A percentile compares a stretch with the other conserved stretches of the same genome.
phyloP scores from a whole-genome alignment of 2,329 filamentous ascomycete genomes.

The Alternaria triticina region DNA sequence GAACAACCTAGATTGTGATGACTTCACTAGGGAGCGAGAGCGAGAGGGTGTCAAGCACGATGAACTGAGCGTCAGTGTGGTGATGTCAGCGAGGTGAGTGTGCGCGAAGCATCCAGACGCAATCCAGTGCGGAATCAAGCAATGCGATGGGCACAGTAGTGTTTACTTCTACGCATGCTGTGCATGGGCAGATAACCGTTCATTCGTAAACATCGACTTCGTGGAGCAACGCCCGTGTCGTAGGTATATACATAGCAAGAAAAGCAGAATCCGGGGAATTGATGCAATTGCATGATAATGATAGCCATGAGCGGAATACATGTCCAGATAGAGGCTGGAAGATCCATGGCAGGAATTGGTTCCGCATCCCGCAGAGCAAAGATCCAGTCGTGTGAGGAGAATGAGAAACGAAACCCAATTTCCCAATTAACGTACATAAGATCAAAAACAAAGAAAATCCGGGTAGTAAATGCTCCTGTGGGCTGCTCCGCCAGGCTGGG shows the following conservation, averaged over 20 bases:
- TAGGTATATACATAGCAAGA: conserved; percentile 46
- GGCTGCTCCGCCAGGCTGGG: conserved; percentile 14
- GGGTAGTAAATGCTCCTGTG: conserved; percentile 19
- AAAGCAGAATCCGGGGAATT: conserved; percentile 18
- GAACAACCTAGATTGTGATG: not conserved
- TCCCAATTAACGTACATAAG: conserved; percentile 25
- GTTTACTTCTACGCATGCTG: conserved; percentile 24
- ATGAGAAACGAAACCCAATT: conserved; percentile 18
- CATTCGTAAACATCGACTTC: conserved; percentile 40
- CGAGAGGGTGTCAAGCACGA: not conserved
- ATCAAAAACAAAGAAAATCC: conserved; percentile 19
- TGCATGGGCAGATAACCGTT: conserved; percentile 41
- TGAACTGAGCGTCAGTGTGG: not conserved
- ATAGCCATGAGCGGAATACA: conserved; percentile 10
- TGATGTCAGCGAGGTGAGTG: not conserved
- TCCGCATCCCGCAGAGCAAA: conserved; percentile 9
- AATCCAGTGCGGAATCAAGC: not conserved
- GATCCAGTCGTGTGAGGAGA: conserved; percentile 8
- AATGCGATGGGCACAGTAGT: not conserved
- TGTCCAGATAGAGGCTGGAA: conserved; percentile 5
- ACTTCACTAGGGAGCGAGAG: not conserved
- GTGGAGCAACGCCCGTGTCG: conserved; percentile 14
- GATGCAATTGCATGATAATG: conserved; percentile 11
- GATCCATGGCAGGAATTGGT: conserved; percentile 12
- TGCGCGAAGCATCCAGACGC: not conserved